Conservation (phyloP, 1,284 basidiomycete species). For the Microbotryomycetes sp. region DNA sequence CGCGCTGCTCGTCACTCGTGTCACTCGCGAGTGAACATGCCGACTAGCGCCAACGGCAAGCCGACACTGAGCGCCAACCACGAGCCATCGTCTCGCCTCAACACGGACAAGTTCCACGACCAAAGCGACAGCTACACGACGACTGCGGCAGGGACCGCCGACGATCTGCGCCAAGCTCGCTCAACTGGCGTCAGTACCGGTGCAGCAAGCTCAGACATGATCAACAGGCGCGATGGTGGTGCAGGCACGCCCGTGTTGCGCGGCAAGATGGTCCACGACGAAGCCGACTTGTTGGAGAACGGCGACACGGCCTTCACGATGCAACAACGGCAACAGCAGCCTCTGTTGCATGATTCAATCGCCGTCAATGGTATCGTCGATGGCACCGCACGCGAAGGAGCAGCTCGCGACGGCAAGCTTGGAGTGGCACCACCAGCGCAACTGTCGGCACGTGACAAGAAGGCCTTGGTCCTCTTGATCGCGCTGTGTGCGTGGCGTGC, state of each 20-base stretch:
- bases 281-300: constrained; percentile 19
- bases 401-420: neutral
- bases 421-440: neutral
- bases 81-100: too few species aligned
- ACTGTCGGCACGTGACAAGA: constrained; percentile 53
- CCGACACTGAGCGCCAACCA: too few species aligned
- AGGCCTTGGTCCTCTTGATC: constrained; percentile 77
- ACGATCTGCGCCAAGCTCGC: too few species aligned
- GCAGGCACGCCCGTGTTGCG: neutral
- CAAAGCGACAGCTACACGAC: too few species aligned
- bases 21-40: too few species aligned
- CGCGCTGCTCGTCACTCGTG: too few species aligned
- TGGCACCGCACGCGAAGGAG: neutral
- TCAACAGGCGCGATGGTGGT: constrained; percentile 9
- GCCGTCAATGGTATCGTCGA: neutral
- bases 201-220: constrained; percentile 3
- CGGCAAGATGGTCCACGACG: constrained; percentile 18
- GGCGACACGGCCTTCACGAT: neutral
- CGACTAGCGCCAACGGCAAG: too few species aligned
- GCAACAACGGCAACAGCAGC: too few species aligned
- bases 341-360: too few species aligned
- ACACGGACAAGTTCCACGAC: too few species aligned
- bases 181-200: too few species aligned
- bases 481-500: constrained; percentile 66
- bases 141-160: too few species aligned